A percentile compares a stretch with the other conserved stretches of the same genome.
phyloP scores from a whole-genome alignment of 352 stramenopile species.

The Globisporangium yorkense region DNA sequence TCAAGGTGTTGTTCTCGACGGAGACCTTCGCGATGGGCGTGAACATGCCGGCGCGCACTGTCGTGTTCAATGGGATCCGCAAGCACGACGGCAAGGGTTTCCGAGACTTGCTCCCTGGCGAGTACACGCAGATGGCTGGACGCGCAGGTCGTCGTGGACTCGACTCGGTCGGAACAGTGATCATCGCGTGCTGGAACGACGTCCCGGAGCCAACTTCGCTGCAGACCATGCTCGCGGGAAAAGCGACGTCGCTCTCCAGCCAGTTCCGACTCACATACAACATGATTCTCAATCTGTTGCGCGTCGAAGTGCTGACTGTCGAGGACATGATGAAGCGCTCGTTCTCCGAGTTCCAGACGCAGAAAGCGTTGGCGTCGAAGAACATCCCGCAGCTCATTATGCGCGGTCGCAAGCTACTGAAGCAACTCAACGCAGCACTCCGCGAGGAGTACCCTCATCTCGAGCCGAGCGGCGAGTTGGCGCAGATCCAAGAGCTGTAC shows the following conservation, averaged over 20 bases:
- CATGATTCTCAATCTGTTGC: slow-evolving; percentile 97
- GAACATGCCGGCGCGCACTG: slow-evolving; percentile 97
- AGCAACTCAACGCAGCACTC: slow-evolving; percentile 41
- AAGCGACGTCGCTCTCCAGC: slow-evolving; percentile 92
- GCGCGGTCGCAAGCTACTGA: slow-evolving; percentile 45
- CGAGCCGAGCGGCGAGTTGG: slow-evolving; percentile 49
- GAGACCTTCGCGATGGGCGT: slow-evolving; percentile 99
- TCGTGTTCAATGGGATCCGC: slow-evolving; percentile 96
- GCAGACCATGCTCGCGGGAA: slow-evolving; percentile 94
- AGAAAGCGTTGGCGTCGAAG: slow-evolving; percentile 78
- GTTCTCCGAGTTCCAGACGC: slow-evolving; percentile 95
- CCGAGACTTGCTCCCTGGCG: slow-evolving; percentile 81
- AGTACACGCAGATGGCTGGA: slow-evolving; percentile 97
- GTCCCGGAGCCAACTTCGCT: slow-evolving; percentile 94
- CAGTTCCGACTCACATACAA: slow-evolving; percentile 99
- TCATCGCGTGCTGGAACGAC: slow-evolving; percentile 97
- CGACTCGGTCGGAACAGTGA: slow-evolving; percentile 95
- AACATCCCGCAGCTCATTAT: slow-evolving; percentile 75
- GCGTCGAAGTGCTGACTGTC: slow-evolving; percentile 85
- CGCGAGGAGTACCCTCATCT: slow-evolving; percentile 61
- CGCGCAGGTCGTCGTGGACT: slow-evolving; percentile 95
- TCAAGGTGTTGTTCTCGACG: slow-evolving; percentile 98
- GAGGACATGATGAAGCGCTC: slow-evolving; percentile 97
- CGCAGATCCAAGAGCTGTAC: slow-evolving; percentile 56
- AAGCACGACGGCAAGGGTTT: slow-evolving; percentile 97